Evolutionary conservation across 2,329 filamentous ascomycete genomes (phyloP).

Genomic region (Fusarium duplospermum): DNA sequence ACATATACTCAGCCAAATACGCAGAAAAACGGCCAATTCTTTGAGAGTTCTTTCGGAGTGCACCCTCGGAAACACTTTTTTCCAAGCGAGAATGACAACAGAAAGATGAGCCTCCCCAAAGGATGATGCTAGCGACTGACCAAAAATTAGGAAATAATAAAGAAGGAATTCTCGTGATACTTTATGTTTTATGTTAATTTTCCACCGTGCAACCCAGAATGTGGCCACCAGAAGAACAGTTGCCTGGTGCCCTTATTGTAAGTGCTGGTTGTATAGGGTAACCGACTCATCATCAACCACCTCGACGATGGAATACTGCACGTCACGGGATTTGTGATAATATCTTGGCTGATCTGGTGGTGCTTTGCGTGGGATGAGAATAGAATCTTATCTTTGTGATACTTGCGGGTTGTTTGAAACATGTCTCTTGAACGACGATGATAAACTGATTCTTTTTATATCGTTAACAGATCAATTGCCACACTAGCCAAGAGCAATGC

Average conservation of each 20-base stretch:
- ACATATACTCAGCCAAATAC: not conserved
- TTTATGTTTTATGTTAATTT: not conserved
- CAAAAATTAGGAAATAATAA: not conserved
- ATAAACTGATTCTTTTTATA: too few relatives aligned
- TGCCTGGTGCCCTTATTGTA: not conserved
- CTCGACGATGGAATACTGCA: not conserved
- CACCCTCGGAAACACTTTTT: not conserved
- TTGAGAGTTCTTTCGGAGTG: not conserved
- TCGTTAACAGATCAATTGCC: too few relatives aligned
- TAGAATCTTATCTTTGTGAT: too few relatives aligned
- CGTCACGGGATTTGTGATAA: too few relatives aligned
- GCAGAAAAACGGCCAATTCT: not conserved
- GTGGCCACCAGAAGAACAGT: too few relatives aligned
- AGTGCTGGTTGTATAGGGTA: not conserved
- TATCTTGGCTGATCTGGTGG: too few relatives aligned
- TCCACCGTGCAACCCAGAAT: not conserved
- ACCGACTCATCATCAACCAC: not conserved
- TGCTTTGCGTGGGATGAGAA: too few relatives aligned
- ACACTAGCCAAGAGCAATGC: too few relatives aligned
- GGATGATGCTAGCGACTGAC: not conserved
- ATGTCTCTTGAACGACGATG: too few relatives aligned
- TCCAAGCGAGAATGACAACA: not conserved
- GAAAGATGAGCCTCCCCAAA: not conserved
- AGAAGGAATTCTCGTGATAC: not conserved
- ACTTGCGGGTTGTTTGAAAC: too few relatives aligned